A percentile compares a stretch with the other conserved stretches of the same genome.
These are phyloP conservation scores for Pseudopyrenochaeta lycopersici DNA, from an alignment of 2,329 filamentous ascomycete genomes.

Conservation along the genomic window DNA sequence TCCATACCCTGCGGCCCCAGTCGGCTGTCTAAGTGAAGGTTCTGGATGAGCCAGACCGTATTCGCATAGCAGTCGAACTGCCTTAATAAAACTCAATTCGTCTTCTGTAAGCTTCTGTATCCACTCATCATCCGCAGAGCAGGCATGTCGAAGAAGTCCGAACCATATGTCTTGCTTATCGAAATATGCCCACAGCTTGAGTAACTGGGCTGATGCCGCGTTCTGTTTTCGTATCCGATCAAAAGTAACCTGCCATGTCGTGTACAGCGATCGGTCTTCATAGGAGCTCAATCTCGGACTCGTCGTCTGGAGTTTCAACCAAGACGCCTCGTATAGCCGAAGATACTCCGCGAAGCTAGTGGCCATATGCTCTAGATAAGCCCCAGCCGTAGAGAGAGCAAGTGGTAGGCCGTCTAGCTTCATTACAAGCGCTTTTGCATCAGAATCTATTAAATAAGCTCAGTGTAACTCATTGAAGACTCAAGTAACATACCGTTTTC, in stretches of 20 bases:
- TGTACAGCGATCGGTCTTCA: conserved; percentile 28
- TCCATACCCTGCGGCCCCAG: too few species aligned
- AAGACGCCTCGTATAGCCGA: conserved; percentile 45
- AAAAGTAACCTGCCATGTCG: conserved; percentile 14
- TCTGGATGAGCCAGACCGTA: too few species aligned
- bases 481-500: background rate
- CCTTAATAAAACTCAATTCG: too few species aligned
- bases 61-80: too few species aligned
- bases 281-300: conserved; percentile 22
- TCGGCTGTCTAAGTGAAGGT: too few species aligned
- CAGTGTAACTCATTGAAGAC: background rate
- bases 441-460: conserved; percentile 33
- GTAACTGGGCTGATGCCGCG: conserved; percentile 4
- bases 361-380: conserved; percentile 23
- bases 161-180: conserved; percentile 56
- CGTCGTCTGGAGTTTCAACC: conserved; percentile 22
- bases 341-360: conserved; percentile 31
- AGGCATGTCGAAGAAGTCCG: conserved; percentile 49
- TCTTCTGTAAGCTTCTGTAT: too few species aligned
- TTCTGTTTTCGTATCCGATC: conserved; percentile 13
- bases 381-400: conserved; percentile 6
- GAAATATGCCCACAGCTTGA: conserved; percentile 19
- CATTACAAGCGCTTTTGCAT: conserved; percentile 26
- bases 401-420: conserved; percentile 14
- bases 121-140: too few species aligned